These are phyloP conservation scores for Heteromeles arbutifolia DNA, from an alignment of 306 rosid species.

Conservation along the genomic window DNA sequence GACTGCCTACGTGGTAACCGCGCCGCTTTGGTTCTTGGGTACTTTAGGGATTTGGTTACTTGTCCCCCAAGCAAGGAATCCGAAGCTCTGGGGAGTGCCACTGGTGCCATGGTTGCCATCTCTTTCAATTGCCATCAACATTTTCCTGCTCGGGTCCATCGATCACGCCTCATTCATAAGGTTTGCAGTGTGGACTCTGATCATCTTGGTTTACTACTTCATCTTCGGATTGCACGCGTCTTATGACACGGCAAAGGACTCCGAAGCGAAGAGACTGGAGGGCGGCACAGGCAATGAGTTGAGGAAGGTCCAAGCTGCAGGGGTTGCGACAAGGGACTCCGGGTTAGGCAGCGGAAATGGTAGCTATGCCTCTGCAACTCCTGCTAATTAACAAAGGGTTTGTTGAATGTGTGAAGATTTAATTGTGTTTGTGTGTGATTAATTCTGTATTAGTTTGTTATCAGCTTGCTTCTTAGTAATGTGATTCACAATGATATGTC, in stretches of 20 bases:
- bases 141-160: constrained; percentile 76
- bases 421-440: not conserved
- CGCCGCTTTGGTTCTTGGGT: constrained; percentile 49
- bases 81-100: constrained; percentile 71
- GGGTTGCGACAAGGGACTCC: not conserved
- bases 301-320: constrained; percentile 4
- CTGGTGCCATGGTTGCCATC: constrained; percentile 79
- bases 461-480: not conserved
- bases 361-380: not conserved
- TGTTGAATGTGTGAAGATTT: not conserved
- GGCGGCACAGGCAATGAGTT: not conserved
- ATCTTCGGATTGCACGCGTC: constrained; percentile 58
- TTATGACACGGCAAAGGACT: constrained; percentile 46
- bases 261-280: not conserved
- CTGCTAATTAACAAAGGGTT: not conserved
- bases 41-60: constrained; percentile 34
- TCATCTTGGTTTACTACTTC: constrained; percentile 44
- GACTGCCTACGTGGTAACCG: constrained; percentile 37
- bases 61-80: constrained; percentile 64
- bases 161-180: constrained; percentile 49
- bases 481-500: not conserved
- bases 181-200: constrained; percentile 43
- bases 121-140: constrained; percentile 52
- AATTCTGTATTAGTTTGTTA: not conserved
- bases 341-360: not conserved